Conservation (phyloP, 2,329 filamentous ascomycete genomes). For the Arachnomyces sp. region DNA sequence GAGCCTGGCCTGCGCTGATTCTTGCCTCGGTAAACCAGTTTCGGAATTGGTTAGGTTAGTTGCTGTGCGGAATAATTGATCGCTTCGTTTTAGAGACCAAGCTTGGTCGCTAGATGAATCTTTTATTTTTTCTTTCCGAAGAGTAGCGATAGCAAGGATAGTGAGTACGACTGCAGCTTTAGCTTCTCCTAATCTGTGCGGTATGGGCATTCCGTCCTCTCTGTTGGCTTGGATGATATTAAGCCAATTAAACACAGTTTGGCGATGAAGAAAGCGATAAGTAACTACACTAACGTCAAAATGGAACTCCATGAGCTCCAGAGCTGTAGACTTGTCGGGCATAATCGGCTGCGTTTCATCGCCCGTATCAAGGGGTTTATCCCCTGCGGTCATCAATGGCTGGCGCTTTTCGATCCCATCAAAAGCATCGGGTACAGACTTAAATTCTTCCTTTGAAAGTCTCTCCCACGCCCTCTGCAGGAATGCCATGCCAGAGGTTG, state of each 20-base stretch:
- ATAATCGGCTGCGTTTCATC: conserved; percentile 25
- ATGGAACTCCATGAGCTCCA: conserved; percentile 8
- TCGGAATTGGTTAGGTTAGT: conserved; percentile 32
- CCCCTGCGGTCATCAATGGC: conserved; percentile 24
- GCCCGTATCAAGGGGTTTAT: conserved; percentile 36
- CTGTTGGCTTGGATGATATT: conserved; percentile 6
- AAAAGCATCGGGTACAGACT: conserved; percentile 1
- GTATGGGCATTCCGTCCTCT: neutral
- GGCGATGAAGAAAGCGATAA: conserved; percentile 5
- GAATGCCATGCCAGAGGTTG: conserved; percentile 17
- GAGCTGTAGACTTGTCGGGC: conserved; percentile 1
- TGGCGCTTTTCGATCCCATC: conserved; percentile 9
- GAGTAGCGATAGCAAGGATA: conserved; percentile 47
- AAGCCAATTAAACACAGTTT: conserved; percentile 11
- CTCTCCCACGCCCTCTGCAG: conserved; percentile 16
- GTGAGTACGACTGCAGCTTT: conserved; percentile 37
- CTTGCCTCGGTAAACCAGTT: conserved; percentile 31
- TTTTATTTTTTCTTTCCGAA: conserved; percentile 24
- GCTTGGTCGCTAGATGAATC: neutral
- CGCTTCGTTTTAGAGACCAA: conserved; percentile 6
- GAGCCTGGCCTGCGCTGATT: conserved; percentile 37
- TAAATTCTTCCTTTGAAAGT: conserved; percentile 4
- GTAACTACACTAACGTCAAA: conserved; percentile 13
- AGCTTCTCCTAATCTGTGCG: conserved; percentile 38
- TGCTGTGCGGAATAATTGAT: conserved; percentile 6